A percentile compares a stretch with the other conserved stretches of the same genome.
These are phyloP conservation scores for Oryza rufipogon DNA, from an alignment of 176 grass and related monocot genomes.

Conservation along the genomic window DNA sequence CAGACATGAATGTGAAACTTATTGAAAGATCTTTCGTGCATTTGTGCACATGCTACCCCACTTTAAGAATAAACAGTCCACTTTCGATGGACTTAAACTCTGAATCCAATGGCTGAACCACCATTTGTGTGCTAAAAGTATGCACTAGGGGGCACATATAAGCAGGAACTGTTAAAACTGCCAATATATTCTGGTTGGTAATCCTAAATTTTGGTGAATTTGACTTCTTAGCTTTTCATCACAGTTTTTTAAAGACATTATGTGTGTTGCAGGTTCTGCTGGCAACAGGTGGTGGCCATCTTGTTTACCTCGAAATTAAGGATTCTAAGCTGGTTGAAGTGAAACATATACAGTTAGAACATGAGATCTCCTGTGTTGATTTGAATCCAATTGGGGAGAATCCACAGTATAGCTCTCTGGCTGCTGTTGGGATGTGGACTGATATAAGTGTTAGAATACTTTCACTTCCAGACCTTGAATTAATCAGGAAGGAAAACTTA, in stretches of 20 bases:
- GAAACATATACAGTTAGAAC: slow-evolving; percentile 86
- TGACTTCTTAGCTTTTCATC: slow-evolving; percentile 20
- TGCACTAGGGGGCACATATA: background rate
- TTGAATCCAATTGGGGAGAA: slow-evolving; percentile 79
- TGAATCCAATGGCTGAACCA: slow-evolving; percentile 5
- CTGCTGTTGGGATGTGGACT: slow-evolving; percentile 98
- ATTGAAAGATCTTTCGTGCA: background rate
- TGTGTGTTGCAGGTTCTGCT: slow-evolving; percentile 73
- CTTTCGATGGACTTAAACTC: background rate
- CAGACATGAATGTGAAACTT: background rate
- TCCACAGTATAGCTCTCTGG: slow-evolving; percentile 71
- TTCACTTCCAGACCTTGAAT: slow-evolving; percentile 88
- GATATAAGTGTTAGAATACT: slow-evolving; percentile 98
- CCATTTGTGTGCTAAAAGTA: background rate
- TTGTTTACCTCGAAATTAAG: slow-evolving; percentile 94
- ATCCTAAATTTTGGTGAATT: background rate
- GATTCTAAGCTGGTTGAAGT: slow-evolving; percentile 80
- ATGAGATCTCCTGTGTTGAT: slow-evolving; percentile 94
- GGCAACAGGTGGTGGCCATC: slow-evolving; percentile 93
- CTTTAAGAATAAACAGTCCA: background rate
- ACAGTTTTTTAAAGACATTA: slow-evolving; percentile 7
- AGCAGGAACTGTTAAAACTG: background rate
- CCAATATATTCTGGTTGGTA: slow-evolving; percentile 2
- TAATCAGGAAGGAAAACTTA: slow-evolving; percentile 80
- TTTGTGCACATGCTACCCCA: background rate